A percentile compares a stretch with the other conserved stretches of the same genome.
Evolutionary conservation across 371 early-diverging fungal species (phyloP).

Genomic region (Massospora cicadina): DNA sequence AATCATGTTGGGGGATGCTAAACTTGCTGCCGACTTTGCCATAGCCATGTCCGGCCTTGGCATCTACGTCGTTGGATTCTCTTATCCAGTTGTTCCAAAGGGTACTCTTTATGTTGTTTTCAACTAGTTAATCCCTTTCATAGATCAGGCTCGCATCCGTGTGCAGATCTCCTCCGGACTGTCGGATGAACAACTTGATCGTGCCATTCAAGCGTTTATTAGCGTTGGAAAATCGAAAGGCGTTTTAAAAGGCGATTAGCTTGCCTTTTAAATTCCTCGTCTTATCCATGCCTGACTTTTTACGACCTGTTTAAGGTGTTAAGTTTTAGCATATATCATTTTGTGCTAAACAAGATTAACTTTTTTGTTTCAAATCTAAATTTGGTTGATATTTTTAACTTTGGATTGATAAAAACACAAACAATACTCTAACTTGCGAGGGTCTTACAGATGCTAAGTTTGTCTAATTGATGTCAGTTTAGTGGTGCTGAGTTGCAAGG

Average conservation of each 20-base stretch:
- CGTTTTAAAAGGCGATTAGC: slow-evolving; percentile 14
- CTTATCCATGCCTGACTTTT: no score
- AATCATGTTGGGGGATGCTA: slow-evolving; percentile 42
- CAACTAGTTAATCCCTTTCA: neutral
- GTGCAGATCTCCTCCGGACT: slow-evolving; percentile 44
- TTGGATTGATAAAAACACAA: no score
- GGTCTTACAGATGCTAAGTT: no score
- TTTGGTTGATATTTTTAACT: no score
- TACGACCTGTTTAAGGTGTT: no score
- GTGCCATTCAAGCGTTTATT: slow-evolving; percentile 32
- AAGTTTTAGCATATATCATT: no score
- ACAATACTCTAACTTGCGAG: no score
- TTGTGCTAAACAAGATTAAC: no score
- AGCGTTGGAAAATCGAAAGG: slow-evolving; percentile 30
- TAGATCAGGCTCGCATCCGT: slow-evolving; percentile 31
- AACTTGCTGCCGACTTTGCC: slow-evolving; percentile 31
- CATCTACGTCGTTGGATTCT: slow-evolving; percentile 41
- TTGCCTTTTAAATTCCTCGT: no score
- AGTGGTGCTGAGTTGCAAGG: no score
- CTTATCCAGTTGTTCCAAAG: slow-evolving; percentile 44
- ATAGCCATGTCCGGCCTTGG: slow-evolving; percentile 31
- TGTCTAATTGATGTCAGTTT: no score
- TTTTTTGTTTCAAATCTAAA: no score
- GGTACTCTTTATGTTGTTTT: slow-evolving; percentile 13
- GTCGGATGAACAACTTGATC: slow-evolving; percentile 26